phyloP scores from a whole-genome alignment of 495 filamentous ascomycete species.

The Podospora conica region DNA sequence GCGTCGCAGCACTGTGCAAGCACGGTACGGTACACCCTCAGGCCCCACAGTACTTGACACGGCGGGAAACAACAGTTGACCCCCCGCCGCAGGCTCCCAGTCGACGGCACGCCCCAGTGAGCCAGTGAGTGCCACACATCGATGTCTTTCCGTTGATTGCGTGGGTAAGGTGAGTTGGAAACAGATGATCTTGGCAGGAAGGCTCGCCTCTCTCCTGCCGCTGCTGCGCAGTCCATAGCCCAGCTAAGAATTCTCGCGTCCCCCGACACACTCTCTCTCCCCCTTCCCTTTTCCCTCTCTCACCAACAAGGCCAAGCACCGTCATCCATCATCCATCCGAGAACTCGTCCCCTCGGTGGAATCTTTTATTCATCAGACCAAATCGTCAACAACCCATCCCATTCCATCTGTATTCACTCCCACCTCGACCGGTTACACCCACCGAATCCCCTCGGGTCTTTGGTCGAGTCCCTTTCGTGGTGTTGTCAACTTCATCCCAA shows the following conservation, averaged over 20 bases:
- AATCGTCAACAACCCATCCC: not conserved
- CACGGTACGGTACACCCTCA: conserved; percentile 3
- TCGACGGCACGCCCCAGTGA: too few relatives aligned
- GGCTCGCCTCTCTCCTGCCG: not conserved
- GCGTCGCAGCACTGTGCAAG: conserved; percentile 2
- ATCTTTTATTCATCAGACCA: not conserved
- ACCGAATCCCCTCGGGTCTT: not conserved
- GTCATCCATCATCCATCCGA: not conserved
- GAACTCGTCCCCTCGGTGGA: not conserved
- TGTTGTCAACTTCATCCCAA: not conserved
- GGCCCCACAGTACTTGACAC: not conserved
- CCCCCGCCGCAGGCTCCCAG: too few relatives aligned
- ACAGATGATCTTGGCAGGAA: too few relatives aligned
- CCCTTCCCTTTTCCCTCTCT: conserved; percentile 18
- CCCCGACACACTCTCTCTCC: conserved; percentile 20
- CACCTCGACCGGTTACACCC: not conserved
- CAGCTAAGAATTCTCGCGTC: conserved; percentile 24
- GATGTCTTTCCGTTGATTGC: too few relatives aligned
- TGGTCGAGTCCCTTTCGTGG: not conserved
- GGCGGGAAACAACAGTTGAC: too few relatives aligned
- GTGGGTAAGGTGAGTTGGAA: conserved; percentile 21
- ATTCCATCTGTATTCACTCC: not conserved
- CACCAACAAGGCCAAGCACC: not conserved
- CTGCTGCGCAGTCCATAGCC: conserved; percentile 10
- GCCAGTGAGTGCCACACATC: too few relatives aligned